Base-by-base conservation (phyloP, 2,329 filamentous ascomycete genomes). In the Penicillium sclerotiorum region DNA sequence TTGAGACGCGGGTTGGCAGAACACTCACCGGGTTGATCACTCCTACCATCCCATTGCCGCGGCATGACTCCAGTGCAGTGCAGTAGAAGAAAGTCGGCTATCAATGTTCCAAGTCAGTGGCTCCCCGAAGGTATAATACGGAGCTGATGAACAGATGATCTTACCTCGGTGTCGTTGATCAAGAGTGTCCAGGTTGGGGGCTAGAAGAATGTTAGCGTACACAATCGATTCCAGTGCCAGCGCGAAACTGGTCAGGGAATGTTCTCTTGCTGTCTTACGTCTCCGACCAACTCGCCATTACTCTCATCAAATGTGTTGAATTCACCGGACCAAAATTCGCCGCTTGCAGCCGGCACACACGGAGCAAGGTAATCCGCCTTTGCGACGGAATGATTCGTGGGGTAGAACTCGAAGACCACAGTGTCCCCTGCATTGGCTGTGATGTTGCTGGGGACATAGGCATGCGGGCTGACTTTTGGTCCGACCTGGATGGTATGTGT, bases 61-160 rank as follows among this genome's bases (percentile, higher is more conserved):
- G 76, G 61, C 89, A 93, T 2, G 86, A 88, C 1, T 76, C 79
- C 0, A 82, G 78, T 0, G 86, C 86, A 0, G 84, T 82, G 55
- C 86, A 90, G 66, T 89, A 90, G 67, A 81, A 88, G 65, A 86
- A 88, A 13, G 85, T 79, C 0, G 87, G 85, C 18, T 71, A 27
- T 2, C 13, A n/a, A n/a, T n/a, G n/a, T n/a, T n/a, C n/a, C n/a
- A n/a, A n/a, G n/a, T n/a, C n/a, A n/a, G n/a, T n/a, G n/a, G n/a
- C n/a, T n/a, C n/a, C n/a, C n/a, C n/a, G n/a, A n/a, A n/a, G n/a
- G n/a, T n/a, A n/a, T n/a, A n/a, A n/a, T n/a, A n/a, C n/a, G n/a
- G n/a, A n/a, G n/a, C n/a, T n/a, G n/a, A n/a, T n/a, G n/a, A n/a
- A n/a, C n/a, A n/a, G n/a, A n/a, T n/a, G 18, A 28, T 21, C 47